Evolutionary conservation across 306 rosid genomes (phyloP).

Genomic region (Gastrolobium villosum): DNA sequence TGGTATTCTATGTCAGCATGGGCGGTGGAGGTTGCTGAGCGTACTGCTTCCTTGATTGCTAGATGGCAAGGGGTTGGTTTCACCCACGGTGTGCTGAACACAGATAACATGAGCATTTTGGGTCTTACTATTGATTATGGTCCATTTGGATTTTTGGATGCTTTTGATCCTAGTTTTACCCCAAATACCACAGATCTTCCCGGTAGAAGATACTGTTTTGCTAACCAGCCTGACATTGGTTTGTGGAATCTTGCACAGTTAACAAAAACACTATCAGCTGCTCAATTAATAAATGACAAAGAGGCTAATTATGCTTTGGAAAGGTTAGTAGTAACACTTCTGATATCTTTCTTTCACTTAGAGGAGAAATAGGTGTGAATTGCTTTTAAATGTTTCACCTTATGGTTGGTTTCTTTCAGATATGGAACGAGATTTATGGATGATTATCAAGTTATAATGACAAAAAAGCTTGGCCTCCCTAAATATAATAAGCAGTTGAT

Average conservation of each 20-base stretch:
- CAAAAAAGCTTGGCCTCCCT: constrained; percentile 91
- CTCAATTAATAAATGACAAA: constrained; percentile 82
- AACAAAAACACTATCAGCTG: constrained; percentile 70
- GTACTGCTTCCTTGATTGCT: constrained; percentile 92
- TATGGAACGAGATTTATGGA: constrained; percentile 97
- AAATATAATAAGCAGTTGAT: constrained; percentile 94
- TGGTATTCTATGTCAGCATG: constrained; percentile 73
- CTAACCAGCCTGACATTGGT: constrained; percentile 98
- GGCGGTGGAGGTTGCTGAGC: constrained; percentile 94
- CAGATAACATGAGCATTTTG: constrained; percentile 98
- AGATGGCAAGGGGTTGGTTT: constrained; percentile 99
- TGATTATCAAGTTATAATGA: constrained; percentile 94
- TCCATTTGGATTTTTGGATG: constrained; percentile 99
- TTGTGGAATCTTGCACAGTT: constrained; percentile 96
- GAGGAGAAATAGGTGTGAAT: constrained; percentile 14
- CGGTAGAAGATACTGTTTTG: constrained; percentile 97
- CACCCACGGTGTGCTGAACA: constrained; percentile 99
- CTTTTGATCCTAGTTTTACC: constrained; percentile 96
- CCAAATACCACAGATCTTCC: constrained; percentile 99
- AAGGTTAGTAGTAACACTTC: constrained; percentile 74
- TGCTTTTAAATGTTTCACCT: constrained; percentile 35
- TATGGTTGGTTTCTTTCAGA: constrained; percentile 58
- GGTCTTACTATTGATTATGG: constrained; percentile 98
- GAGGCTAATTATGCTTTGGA: constrained; percentile 97
- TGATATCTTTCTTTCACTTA: constrained; percentile 1